These are phyloP conservation scores for Holtermanniella nyarrowii DNA, from an alignment of 768 basidiomycete genomes.

Conservation along the genomic window DNA sequence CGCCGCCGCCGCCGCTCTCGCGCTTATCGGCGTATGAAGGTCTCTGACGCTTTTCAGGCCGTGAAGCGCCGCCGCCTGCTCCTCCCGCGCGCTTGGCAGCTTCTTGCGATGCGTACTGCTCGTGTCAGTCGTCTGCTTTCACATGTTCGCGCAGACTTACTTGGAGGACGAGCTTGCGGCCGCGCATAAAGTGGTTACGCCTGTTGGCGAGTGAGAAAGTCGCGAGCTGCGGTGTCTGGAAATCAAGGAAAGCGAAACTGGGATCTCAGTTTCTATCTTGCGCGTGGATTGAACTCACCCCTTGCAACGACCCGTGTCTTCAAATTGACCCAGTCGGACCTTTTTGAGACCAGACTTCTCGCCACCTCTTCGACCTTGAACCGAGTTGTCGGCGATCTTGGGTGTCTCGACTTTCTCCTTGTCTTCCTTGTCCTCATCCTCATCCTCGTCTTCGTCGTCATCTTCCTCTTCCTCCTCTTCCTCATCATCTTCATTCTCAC, in stretches of 20 bases:
- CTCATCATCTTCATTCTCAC: conserved; percentile 21
- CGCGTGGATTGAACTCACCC: conserved; percentile 51
- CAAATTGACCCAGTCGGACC: conserved; percentile 87
- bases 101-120: conserved; percentile 39
- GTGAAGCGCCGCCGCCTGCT: neutral
- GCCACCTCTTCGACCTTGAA: conserved; percentile 12
- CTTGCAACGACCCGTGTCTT: conserved; percentile 90
- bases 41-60: neutral
- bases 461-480: conserved; percentile 38
- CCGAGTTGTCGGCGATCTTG: neutral
- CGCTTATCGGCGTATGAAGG: no score
- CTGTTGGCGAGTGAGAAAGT: conserved; percentile 71
- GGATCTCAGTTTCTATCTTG: neutral
- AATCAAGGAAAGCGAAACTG: conserved; percentile 94
- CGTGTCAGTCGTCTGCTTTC: neutral
- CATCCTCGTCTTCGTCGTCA: conserved; percentile 50
- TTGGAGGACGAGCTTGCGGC: conserved; percentile 65
- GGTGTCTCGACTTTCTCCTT: conserved; percentile 7
- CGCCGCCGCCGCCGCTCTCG: no score
- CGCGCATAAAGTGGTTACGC: conserved; percentile 72
- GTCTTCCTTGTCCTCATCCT: conserved; percentile 8
- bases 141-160: conserved; percentile 13
- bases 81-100: conserved; percentile 36
- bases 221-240: conserved; percentile 64
- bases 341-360: conserved; percentile 49